These are phyloP conservation scores for Claviceps spartinae DNA, from an alignment of 2,329 filamentous ascomycete genomes.

Conservation along the genomic window DNA sequence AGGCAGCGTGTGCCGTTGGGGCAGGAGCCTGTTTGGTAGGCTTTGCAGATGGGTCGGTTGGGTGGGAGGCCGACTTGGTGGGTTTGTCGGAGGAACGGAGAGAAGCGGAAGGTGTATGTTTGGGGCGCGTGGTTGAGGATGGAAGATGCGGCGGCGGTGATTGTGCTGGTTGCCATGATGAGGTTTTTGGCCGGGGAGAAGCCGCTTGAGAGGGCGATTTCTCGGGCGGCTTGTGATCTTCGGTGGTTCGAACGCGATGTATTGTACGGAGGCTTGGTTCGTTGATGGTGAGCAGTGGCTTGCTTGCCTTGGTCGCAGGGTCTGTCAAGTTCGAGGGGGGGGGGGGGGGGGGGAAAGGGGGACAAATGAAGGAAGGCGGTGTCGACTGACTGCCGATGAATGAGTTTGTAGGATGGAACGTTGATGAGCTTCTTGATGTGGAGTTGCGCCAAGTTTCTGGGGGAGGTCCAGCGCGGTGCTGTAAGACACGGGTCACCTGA, in stretches of 20 bases:
- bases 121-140: slow-evolving; percentile 45
- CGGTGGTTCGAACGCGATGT: background rate
- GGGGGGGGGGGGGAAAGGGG: too few relatives aligned
- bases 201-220: too few relatives aligned
- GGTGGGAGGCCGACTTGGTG: slow-evolving; percentile 75
- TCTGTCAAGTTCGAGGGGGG: background rate
- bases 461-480: background rate
- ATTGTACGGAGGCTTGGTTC: too few relatives aligned
- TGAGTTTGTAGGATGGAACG: background rate
- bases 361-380: background rate
- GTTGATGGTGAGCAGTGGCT: background rate
- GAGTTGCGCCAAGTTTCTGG: background rate
- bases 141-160: slow-evolving; percentile 18
- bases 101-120: slow-evolving; percentile 66
- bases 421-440: background rate
- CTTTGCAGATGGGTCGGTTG: slow-evolving; percentile 69
- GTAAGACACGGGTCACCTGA: too few relatives aligned
- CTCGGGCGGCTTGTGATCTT: background rate
- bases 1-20: slow-evolving; percentile 73
- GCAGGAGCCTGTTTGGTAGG: slow-evolving; percentile 76
- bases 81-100: slow-evolving; percentile 67
- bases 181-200: background rate
- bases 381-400: background rate
- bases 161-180: slow-evolving; percentile 17
- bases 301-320: background rate